These are phyloP conservation scores for Solidago caesia DNA, from an alignment of 129 eudicot species.

Conservation along the genomic window DNA sequence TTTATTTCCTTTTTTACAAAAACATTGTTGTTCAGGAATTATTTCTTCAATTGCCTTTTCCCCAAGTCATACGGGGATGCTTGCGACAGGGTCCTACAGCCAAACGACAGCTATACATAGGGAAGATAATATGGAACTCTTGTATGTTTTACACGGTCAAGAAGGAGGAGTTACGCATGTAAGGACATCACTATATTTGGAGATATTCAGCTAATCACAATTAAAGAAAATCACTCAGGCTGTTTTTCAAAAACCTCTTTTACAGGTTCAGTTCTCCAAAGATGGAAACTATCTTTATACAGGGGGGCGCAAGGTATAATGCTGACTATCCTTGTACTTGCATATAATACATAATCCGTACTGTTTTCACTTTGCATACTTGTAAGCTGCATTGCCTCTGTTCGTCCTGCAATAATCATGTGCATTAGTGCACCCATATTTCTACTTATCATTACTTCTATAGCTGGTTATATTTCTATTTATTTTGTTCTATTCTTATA, in stretches of 20 bases:
- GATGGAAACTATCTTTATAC: conserved; percentile 90
- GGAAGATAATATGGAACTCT: conserved; percentile 91
- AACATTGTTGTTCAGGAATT: conserved; percentile 48
- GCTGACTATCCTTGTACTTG: no score
- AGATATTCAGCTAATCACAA: not conserved
- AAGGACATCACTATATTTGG: conserved; percentile 37
- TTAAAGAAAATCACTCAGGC: not conserved
- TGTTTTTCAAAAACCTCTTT: conserved; percentile 16
- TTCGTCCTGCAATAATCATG: not conserved
- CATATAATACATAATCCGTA: not conserved
- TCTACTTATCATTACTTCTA: not conserved
- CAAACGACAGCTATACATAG: conserved; percentile 86
- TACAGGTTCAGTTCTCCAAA: conserved; percentile 87
- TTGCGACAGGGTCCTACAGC: conserved; percentile 88
- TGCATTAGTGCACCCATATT: not conserved
- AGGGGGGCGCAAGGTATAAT: conserved; percentile 84
- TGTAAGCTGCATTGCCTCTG: not conserved
- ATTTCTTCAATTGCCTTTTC: conserved; percentile 92
- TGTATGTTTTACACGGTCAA: conserved; percentile 93
- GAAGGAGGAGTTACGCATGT: conserved; percentile 99
- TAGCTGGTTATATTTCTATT: not conserved
- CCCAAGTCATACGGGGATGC: conserved; percentile 73
- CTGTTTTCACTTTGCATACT: conserved; percentile 7
- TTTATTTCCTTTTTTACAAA: no score
- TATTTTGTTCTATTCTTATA: not conserved